Percentiles rank a stretch among this genome's conserved stretches.
These are phyloP conservation scores for Scleromitrula shiraiana DNA, from an alignment of 2,329 filamentous ascomycete species.

Conservation along the genomic window DNA sequence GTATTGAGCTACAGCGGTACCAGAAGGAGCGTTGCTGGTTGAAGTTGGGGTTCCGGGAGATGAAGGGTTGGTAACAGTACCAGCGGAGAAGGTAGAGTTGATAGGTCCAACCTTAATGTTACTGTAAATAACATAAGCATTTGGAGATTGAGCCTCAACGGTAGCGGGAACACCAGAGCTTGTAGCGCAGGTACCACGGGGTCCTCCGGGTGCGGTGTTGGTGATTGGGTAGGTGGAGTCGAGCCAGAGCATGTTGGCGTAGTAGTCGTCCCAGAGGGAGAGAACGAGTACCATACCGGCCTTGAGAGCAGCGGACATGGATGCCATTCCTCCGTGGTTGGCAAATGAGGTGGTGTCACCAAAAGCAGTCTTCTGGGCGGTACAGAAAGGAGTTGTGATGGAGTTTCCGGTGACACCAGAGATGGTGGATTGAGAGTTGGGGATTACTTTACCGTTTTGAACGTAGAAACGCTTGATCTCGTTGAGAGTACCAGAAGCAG, in stretches of 20 bases:
- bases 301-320: conserved; percentile 46
- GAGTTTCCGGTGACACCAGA: conserved; percentile 40
- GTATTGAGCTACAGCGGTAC: too few species aligned
- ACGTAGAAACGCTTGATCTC: conserved; percentile 51
- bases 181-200: conserved; percentile 46
- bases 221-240: conserved; percentile 55
- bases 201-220: conserved; percentile 38
- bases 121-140: conserved; percentile 35
- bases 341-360: conserved; percentile 45
- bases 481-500: conserved; percentile 44
- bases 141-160: conserved; percentile 39
- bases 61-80: too few species aligned
- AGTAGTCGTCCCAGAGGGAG: conserved; percentile 48
- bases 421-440: conserved; percentile 41
- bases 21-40: too few species aligned
- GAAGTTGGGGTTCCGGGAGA: too few species aligned
- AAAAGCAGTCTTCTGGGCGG: conserved; percentile 46
- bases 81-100: conserved; percentile 28
- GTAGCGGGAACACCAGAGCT: conserved; percentile 43
- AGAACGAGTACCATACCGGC: conserved; percentile 58
- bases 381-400: conserved; percentile 50
- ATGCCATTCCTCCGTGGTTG: conserved; percentile 45
- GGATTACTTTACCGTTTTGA: conserved; percentile 44
- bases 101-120: conserved; percentile 30
- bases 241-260: conserved; percentile 66